Percentiles rank a stretch among this genome's conserved stretches.
These are phyloP conservation scores for Porodaedalea pini DNA, from an alignment of 1,284 basidiomycete species.

Conservation along the genomic window DNA sequence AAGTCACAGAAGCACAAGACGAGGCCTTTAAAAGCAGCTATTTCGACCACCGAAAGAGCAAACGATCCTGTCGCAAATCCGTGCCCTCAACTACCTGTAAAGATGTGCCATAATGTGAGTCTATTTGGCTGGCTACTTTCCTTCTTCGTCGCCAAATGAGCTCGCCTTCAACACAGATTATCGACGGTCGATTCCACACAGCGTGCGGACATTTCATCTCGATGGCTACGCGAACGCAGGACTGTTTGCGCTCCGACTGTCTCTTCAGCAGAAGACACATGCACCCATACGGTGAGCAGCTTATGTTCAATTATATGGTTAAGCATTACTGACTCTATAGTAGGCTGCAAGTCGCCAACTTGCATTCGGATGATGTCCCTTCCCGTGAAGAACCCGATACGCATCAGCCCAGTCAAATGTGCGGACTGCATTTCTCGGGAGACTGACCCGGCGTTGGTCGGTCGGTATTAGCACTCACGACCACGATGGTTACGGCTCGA, in stretches of 20 bases:
- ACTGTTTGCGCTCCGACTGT: conserved; percentile 62
- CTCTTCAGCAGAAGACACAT: conserved; percentile 66
- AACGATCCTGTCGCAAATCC: conserved; percentile 22
- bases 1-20: conserved; percentile 17
- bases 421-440: conserved; percentile 47
- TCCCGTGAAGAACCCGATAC: conserved; percentile 70
- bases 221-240: conserved; percentile 66
- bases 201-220: conserved; percentile 71
- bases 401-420: conserved; percentile 61
- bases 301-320: conserved; percentile 3
- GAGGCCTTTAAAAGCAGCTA: conserved; percentile 17
- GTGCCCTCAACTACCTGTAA: conserved; percentile 26
- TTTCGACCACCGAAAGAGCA: conserved; percentile 22
- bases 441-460: conserved; percentile 17
- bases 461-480: conserved; percentile 6
- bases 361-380: conserved; percentile 68
- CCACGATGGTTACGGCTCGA: not conserved
- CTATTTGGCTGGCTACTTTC: conserved; percentile 8
- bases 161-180: conserved; percentile 45
- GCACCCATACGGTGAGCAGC: conserved; percentile 50
- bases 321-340: not conserved
- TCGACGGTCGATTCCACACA: conserved; percentile 73
- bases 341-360: conserved; percentile 56
- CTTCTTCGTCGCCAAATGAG: conserved; percentile 20
- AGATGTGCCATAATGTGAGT: conserved; percentile 77